Conservation (phyloP, 257 asterid species). For the Solanum medicagineum region DNA sequence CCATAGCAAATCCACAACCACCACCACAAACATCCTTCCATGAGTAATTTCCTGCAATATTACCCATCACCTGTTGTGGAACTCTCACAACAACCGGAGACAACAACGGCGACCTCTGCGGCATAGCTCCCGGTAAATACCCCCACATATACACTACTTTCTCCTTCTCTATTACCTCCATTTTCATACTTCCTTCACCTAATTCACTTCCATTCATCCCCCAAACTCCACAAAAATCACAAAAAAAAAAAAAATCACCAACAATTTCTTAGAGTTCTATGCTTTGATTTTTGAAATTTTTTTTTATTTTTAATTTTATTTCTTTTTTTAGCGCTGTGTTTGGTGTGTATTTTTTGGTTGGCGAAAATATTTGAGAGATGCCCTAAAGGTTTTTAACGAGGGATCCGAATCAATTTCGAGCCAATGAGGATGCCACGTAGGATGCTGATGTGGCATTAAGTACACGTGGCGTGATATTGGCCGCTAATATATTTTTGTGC, state of each 20-base stretch:
- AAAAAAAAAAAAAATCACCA: not conserved
- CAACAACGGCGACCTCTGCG: slow-evolving; percentile 77
- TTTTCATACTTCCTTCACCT: slow-evolving; percentile 41
- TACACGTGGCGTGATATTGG: slow-evolving; percentile 22
- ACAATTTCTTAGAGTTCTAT: not conserved
- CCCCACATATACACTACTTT: slow-evolving; percentile 80
- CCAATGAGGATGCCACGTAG: slow-evolving; percentile 25
- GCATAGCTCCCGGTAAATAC: slow-evolving; percentile 89
- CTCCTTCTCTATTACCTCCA: slow-evolving; percentile 25
- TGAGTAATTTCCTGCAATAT: slow-evolving; percentile 22
- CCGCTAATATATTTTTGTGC: slow-evolving; percentile 15
- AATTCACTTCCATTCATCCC: slow-evolving; percentile 49
- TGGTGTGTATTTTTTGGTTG: not conserved
- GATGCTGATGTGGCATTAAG: slow-evolving; percentile 20
- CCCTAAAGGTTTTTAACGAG: slow-evolving; percentile 8
- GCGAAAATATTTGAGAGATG: slow-evolving; percentile 9
- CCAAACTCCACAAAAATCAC: not conserved
- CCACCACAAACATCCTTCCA: slow-evolving; percentile 95
- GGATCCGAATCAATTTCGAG: slow-evolving; percentile 31
- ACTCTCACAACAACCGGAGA: slow-evolving; percentile 59
- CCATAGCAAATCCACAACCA: slow-evolving; percentile 97
- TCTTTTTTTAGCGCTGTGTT: not conserved
- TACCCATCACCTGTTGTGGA: slow-evolving; percentile 13
- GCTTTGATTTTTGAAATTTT: not conserved
- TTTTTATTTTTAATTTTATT: not conserved